phyloP scores from a whole-genome alignment of 352 stramenopile species.

The Discostella stelligera region DNA sequence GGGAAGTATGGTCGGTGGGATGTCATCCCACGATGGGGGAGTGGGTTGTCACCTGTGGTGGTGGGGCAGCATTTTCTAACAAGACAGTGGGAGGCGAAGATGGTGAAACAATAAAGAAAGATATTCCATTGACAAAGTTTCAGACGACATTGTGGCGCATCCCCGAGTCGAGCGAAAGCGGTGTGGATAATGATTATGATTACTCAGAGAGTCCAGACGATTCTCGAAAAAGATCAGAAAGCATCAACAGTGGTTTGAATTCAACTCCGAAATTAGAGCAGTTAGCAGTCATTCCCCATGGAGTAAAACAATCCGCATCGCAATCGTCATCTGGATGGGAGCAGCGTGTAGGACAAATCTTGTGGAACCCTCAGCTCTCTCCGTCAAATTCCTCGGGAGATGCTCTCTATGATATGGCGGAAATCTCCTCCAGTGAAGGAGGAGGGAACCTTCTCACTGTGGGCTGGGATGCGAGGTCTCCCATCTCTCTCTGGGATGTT shows the following conservation, averaged over 20 bases:
- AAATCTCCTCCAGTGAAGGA: slow-evolving; percentile 25
- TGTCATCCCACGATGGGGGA: slow-evolving; percentile 30
- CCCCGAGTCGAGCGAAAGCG: slow-evolving; percentile 6
- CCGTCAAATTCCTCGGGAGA: slow-evolving; percentile 31
- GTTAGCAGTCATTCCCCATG: slow-evolving; percentile 25
- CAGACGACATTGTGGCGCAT: slow-evolving; percentile 35
- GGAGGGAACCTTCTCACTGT: slow-evolving; percentile 43
- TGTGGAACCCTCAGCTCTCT: slow-evolving; percentile 42
- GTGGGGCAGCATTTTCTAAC: slow-evolving; percentile 20
- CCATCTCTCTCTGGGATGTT: slow-evolving; percentile 52
- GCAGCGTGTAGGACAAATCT: slow-evolving; percentile 47
- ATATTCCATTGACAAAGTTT: slow-evolving; percentile 29
- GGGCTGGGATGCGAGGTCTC: slow-evolving; percentile 48
- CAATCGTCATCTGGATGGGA: slow-evolving; percentile 33
- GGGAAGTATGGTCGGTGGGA: slow-evolving; percentile 47
- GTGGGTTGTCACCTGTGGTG: slow-evolving; percentile 38
- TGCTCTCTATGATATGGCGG: slow-evolving; percentile 14
- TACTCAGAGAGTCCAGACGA: slow-evolving; percentile 7
- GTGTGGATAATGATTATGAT: background rate
- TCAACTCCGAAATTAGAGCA: slow-evolving; percentile 23
- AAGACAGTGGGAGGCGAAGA: slow-evolving; percentile 11
- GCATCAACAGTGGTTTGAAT: slow-evolving; percentile 3
- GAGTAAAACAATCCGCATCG: slow-evolving; percentile 10
- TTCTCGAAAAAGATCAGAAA: slow-evolving; percentile 4
- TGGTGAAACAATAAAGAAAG: slow-evolving; percentile 13